phyloP scores from a whole-genome alignment of 352 stramenopile species.

The Phytophthora tubulina region DNA sequence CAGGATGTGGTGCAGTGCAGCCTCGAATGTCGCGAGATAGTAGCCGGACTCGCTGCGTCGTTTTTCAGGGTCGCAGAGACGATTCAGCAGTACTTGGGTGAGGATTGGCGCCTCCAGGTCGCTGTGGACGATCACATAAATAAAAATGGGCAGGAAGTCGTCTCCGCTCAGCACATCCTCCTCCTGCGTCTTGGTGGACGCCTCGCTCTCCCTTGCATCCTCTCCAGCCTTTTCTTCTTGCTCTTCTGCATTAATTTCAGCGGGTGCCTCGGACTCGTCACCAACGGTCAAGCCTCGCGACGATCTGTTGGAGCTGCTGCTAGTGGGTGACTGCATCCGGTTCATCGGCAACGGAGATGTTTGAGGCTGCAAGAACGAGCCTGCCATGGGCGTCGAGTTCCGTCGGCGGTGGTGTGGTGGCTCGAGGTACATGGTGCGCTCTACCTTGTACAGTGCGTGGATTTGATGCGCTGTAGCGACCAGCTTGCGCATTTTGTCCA shows the following conservation, averaged over 20 bases:
- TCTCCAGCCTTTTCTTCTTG: constrained; percentile 23
- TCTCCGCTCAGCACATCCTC: constrained; percentile 85
- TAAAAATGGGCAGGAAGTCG: constrained; percentile 91
- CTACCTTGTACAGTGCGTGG: constrained; percentile 72
- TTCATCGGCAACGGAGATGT: constrained; percentile 25
- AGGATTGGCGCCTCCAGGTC: constrained; percentile 79
- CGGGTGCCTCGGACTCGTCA: constrained; percentile 32
- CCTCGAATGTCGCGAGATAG: constrained; percentile 88
- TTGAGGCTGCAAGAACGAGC: constrained; percentile 29
- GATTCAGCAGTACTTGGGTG: constrained; percentile 85
- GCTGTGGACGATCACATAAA: constrained; percentile 91
- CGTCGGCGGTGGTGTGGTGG: constrained; percentile 44
- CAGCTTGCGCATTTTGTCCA: constrained; percentile 89
- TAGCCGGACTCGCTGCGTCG: constrained; percentile 89
- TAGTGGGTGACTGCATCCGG: constrained; percentile 37
- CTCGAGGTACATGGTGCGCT: constrained; percentile 62
- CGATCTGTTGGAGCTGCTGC: constrained; percentile 38
- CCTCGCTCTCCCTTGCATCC: constrained; percentile 15
- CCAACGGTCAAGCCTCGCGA: constrained; percentile 39
- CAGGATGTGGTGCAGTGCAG: constrained; percentile 82
- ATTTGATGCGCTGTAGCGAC: constrained; percentile 78
- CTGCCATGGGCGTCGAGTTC: constrained; percentile 53
- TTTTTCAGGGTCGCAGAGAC: constrained; percentile 87
- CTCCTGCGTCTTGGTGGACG: constrained; percentile 38
- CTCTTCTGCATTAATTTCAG: constrained; percentile 16